phyloP scores from a whole-genome alignment of 2,329 filamentous ascomycete genomes.

The Chaetoscypha palmicola region DNA sequence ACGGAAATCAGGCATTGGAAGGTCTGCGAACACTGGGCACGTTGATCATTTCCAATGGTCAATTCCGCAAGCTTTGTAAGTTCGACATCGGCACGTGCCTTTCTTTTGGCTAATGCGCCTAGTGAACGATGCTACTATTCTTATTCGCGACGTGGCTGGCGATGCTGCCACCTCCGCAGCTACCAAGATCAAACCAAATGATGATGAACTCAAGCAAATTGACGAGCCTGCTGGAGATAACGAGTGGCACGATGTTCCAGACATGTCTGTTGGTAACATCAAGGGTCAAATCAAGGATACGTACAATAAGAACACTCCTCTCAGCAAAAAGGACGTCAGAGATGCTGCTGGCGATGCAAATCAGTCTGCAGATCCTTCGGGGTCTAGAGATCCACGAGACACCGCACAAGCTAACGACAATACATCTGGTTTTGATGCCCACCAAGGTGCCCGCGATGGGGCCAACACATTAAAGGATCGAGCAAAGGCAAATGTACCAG shows the following conservation, averaged over 20 bases:
- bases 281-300: slow-evolving; percentile 59
- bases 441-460: slow-evolving; percentile 36
- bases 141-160: slow-evolving; percentile 84
- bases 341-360: slow-evolving; percentile 52
- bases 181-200: slow-evolving; percentile 64
- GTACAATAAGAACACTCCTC: slow-evolving; percentile 48
- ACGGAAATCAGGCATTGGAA: slow-evolving; percentile 75
- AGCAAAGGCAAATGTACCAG: slow-evolving; percentile 54
- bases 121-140: slow-evolving; percentile 71
- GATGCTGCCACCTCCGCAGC: slow-evolving; percentile 81
- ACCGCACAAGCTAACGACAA: slow-evolving; percentile 39
- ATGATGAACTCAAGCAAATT: slow-evolving; percentile 69
- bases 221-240: slow-evolving; percentile 85
- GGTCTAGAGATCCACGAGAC: slow-evolving; percentile 46
- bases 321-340: slow-evolving; percentile 49
- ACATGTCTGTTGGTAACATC: slow-evolving; percentile 63
- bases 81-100: neutral
- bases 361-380: slow-evolving; percentile 48
- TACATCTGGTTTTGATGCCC: slow-evolving; percentile 44
- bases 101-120: slow-evolving; percentile 16
- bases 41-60: slow-evolving; percentile 87
- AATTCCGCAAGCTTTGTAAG: slow-evolving; percentile 38
- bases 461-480: slow-evolving; percentile 45
- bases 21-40: slow-evolving; percentile 84
- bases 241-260: slow-evolving; percentile 83